phyloP scores from a whole-genome alignment of 352 stramenopile genomes.

The Peronospora destructor region DNA sequence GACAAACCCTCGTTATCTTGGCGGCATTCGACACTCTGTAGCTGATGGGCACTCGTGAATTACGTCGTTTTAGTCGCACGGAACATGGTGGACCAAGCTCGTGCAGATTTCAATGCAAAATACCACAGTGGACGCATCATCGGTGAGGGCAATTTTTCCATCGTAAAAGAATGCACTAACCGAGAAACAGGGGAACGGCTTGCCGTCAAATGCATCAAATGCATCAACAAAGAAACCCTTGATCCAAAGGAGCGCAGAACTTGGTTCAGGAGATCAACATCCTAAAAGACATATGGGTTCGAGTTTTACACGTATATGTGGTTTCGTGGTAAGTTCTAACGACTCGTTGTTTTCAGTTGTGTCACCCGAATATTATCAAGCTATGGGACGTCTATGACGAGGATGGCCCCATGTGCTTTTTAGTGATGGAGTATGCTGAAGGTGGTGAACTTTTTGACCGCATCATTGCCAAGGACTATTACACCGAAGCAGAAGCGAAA shows the following conservation, averaged over 20 bases:
- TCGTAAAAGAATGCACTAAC: constrained; percentile 69
- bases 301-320: too few species aligned
- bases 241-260: constrained; percentile 78
- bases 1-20: constrained; percentile 15
- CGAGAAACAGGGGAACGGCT: constrained; percentile 46
- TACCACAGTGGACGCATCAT: constrained; percentile 76
- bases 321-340: too few species aligned
- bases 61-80: too few species aligned
- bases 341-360: constrained; percentile 26
- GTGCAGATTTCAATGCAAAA: constrained; percentile 54
- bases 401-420: constrained; percentile 62
- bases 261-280: constrained; percentile 81
- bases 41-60: background rate
- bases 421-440: constrained; percentile 86
- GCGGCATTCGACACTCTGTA: constrained; percentile 6
- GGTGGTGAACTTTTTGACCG: constrained; percentile 91
- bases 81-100: constrained; percentile 47
- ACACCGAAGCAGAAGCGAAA: constrained; percentile 85
- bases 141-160: constrained; percentile 81
- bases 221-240: constrained; percentile 73
- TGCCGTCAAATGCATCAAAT: constrained; percentile 84
- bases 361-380: constrained; percentile 87
- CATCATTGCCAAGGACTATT: constrained; percentile 90
- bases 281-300: constrained; percentile 43
- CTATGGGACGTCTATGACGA: constrained; percentile 82